Conservation (phyloP, 2,329 filamentous ascomycete genomes). For the Arthrobotrys pseudoclavata region DNA sequence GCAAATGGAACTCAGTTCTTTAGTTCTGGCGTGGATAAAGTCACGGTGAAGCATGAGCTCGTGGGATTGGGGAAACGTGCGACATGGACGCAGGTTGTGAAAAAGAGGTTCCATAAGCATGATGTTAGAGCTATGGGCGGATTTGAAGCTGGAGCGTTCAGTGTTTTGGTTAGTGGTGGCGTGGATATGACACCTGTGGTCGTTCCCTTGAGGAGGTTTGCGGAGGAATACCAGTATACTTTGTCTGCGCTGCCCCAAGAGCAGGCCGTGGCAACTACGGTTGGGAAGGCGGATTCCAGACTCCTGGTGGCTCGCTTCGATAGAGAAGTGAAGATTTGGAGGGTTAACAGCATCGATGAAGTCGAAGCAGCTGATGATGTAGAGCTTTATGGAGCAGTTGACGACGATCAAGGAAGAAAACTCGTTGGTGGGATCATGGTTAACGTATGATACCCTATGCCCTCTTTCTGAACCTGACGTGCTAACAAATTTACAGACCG, state of each 20-base stretch:
- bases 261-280: conserved; percentile 74
- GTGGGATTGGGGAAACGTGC: conserved; percentile 71
- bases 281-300: conserved; percentile 76
- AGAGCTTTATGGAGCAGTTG: conserved; percentile 64
- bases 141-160: conserved; percentile 86
- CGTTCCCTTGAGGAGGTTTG: conserved; percentile 81
- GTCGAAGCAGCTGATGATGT: conserved; percentile 66
- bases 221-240: conserved; percentile 82
- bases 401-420: conserved; percentile 69
- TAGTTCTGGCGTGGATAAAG: conserved; percentile 91
- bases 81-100: conserved; percentile 87
- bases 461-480: conserved; percentile 19
- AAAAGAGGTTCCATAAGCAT: conserved; percentile 88
- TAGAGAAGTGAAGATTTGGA: conserved; percentile 87
- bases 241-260: conserved; percentile 87
- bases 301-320: conserved; percentile 94
- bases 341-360: conserved; percentile 70
- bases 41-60: conserved; percentile 85
- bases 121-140: conserved; percentile 95
- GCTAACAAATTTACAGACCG: conserved; percentile 70
- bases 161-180: conserved; percentile 92
- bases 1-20: conserved; percentile 83
- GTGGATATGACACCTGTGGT: conserved; percentile 85
- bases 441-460: conserved; percentile 64
- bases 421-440: conserved; percentile 77